Base-by-base conservation (phyloP, 768 basidiomycete genomes). In the Neoboletus subvelutipes region DNA sequence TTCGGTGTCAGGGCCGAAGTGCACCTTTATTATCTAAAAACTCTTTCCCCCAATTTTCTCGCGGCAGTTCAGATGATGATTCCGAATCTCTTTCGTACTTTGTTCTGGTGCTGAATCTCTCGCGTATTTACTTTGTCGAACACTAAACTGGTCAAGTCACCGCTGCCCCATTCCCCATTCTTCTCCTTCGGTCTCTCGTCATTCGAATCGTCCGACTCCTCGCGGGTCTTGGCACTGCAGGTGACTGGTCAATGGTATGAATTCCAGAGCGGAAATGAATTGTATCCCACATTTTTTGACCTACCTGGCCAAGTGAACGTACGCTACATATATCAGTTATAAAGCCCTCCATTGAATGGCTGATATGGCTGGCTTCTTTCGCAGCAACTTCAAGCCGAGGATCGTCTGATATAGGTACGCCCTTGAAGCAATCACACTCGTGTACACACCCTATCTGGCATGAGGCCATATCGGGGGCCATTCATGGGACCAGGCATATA, bases 181-280 rank as follows among this genome's bases (percentile, higher is more conserved):
- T 80, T 82, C 67, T 80, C 81, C 68, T 78, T 82, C 34, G 75
- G 75, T 55, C 72, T 71, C 50, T 78, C 80, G 39, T 73, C 69
- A 5, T 81, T 82, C 12, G 82, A 84, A 28, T 81, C 80, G 55
- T 83, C 81, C 18, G 81, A 80, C 20, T 74, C 80, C 50, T 72
- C 72, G n/a, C n/a, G n/a, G n/a, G n/a, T n/a, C n/a, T n/a, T n/a
- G n/a, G n/a, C n/a, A n/a, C n/a, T n/a, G n/a, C n/a, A n/a, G n/a
- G n/a, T n/a, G n/a, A n/a, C n/a, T n/a, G n/a, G n/a, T n/a, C n/a
- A n/a, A n/a, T 28, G 41, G 28, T 29, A 46, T 46, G 18, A 5
- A 45, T 20, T 33, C 20, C 17, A 48, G 31, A 47, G 37, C 40
- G 33, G 34, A 42, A 39, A 47, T 47, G 31, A 26, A 41, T 15